Evolutionary conservation across 148 eudicot genomes (phyloP).

Genomic region (Diospyros kaki): DNA sequence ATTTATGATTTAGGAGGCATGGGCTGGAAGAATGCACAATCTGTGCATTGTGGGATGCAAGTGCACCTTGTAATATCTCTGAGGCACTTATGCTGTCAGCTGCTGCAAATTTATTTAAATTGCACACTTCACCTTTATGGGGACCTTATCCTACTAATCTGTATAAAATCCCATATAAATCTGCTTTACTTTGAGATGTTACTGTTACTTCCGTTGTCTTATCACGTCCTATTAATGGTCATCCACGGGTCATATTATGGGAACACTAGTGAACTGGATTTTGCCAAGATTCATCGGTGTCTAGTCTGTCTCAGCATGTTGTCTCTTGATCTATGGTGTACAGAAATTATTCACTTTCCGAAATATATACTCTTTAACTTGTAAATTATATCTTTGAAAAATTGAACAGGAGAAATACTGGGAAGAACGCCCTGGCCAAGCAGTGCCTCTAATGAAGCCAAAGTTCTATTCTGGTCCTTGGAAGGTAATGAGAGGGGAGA

Average conservation of each 20-base stretch:
- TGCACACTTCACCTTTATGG: no score
- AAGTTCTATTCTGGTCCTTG: slow-evolving; percentile 84
- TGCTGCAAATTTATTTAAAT: neutral
- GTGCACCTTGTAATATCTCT: no score
- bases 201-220: neutral
- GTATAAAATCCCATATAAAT: no score
- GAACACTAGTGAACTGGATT: no score
- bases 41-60: neutral
- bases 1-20: neutral
- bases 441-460: slow-evolving; percentile 81
- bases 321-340: no score
- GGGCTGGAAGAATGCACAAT: neutral
- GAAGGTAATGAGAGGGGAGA: slow-evolving; percentile 74
- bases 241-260: no score
- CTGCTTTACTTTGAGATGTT: no score
- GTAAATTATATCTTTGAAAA: no score
- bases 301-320: neutral
- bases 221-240: neutral
- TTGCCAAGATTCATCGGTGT: no score
- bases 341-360: no score
- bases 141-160: no score
- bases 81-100: neutral
- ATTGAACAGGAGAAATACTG: slow-evolving; percentile 47
- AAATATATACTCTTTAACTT: no score
- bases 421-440: slow-evolving; percentile 88